A percentile compares a stretch with the other conserved stretches of the same genome.
phyloP scores from a whole-genome alignment of 306 rosid species.

The Quercus gilva region DNA sequence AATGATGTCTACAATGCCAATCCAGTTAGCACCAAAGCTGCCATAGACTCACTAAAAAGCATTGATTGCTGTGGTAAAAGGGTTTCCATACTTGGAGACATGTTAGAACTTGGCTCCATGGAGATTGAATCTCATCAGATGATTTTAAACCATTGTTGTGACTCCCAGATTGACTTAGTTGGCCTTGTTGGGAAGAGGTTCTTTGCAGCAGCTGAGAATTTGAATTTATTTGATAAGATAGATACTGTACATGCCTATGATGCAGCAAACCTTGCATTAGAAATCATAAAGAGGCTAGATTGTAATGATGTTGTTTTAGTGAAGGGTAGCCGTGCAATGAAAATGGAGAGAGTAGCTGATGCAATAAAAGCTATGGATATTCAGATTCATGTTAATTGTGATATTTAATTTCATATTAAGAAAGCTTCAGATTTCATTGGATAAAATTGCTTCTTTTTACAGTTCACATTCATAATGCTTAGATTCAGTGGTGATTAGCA shows the following conservation, averaged over 20 bases:
- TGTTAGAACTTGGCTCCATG: slow-evolving; percentile 28
- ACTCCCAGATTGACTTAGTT: slow-evolving; percentile 16
- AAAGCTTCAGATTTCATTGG: not conserved
- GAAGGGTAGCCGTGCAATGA: slow-evolving; percentile 32
- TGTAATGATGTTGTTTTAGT: slow-evolving; percentile 30
- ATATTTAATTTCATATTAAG: not conserved
- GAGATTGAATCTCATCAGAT: slow-evolving; percentile 24
- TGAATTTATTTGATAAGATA: slow-evolving; percentile 4
- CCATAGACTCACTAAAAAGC: slow-evolving; percentile 17
- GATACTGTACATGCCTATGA: slow-evolving; percentile 7
- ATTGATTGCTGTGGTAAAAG: slow-evolving; percentile 22
- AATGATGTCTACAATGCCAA: slow-evolving; percentile 32
- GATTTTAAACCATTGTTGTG: slow-evolving; percentile 15
- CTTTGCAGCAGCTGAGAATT: slow-evolving; percentile 15
- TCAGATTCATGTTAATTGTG: not conserved
- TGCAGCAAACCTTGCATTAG: not conserved
- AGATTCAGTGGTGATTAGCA: no score
- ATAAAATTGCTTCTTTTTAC: not conserved
- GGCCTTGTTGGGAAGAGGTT: slow-evolving; percentile 28
- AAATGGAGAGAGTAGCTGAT: slow-evolving; percentile 31
- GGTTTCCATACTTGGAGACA: slow-evolving; percentile 32
- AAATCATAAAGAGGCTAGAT: slow-evolving; percentile 20
- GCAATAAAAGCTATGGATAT: slow-evolving; percentile 13
- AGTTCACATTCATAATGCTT: no score
- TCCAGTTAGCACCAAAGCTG: slow-evolving; percentile 28